Evolutionary conservation across 2,329 filamentous ascomycete genomes (phyloP), one percentile per base, ranked within the genome.

Genomic region (Talaromyces amestolkiae): DNA sequence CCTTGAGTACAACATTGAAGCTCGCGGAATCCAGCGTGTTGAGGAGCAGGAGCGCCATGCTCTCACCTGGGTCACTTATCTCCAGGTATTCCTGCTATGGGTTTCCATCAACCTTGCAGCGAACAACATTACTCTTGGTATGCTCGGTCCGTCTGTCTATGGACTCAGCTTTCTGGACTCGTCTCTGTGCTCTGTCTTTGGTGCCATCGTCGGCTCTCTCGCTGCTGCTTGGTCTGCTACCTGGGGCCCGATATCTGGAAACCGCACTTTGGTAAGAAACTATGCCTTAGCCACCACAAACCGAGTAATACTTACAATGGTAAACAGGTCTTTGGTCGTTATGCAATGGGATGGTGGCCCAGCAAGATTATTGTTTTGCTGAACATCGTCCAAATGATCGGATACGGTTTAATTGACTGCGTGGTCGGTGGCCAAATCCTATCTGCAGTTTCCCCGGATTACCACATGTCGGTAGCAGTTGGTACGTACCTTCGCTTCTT

Each of bases 361-460:
- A 84, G 84, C 61, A 89, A 89, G 74, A 74, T 90, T 8, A 82
- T 88, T 39, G 86, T 87, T 15, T 70, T 89, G 24, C 77, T 90
- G 65, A 89, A 89, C 70, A 78, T 89, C 56, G 82, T 89, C 53
- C 83, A 88, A 24, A 79, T 89, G 71, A 78, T 89, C 2, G 87
- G 87, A 9, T 89, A 89, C 69, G 80, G 81, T 19, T 77, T 89
- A 72, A 86, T 91, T 66, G 85, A 88, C 73, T 86, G 84, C 39
- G 87, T 91, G 6, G 82, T 91, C 17, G 86, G 86, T 1, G 89
- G 89, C 0, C 88, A 91, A 72, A 89, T 90, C 31, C 77, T 91
- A 1, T 88, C 86, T 4, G 88, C 88, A 1, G 86, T 91, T 3
- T 87, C 85, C 13, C 75, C 79, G 1, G 82, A 83, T 66, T 83